Base-by-base conservation (phyloP, 208 protist species). In the Acanthamoeba quina region DNA sequence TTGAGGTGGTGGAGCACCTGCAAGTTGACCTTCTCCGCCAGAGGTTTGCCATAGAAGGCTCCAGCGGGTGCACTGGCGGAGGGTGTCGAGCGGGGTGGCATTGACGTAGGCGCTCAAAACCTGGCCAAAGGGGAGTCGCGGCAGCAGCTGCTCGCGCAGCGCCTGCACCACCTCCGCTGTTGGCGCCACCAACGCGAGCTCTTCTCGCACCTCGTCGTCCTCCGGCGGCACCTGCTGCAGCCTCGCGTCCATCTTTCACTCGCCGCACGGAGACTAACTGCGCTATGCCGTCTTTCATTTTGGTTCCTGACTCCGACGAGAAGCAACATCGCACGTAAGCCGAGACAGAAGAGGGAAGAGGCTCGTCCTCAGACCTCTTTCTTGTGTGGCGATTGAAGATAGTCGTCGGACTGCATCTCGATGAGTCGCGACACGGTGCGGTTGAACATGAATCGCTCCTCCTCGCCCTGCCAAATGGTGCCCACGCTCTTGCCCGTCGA, bases 331-430 rank as follows among this genome's bases (percentile, higher is more conserved):
- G 44, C 44, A 47, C 58, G 6, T 26, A 64, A 0, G 58, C 21
- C 3, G 21, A n/a, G 26, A 21, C 0, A 10, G 15, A 66, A 41
- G 5, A 41, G 7, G 11, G 19, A 37, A 29, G 64, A 19, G 11
- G 5, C 24, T 31, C 1, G 10, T 3, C 2, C 29, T 72, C 5
- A 86, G 5, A 49, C 52, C 47, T 86, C 78, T 24, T 86, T 86
- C 85, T 91, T 94, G 68, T 80, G 90, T 15, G 66, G 90, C 17
- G 58, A 70, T 62, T 94, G 49, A 68, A 98, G 80, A 80, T 98
- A 98, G 41, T 94, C 37, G 9, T 96, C 78, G 26, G 95, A 96
- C 89, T 97, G 95, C 96, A 98, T 97, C 83, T 98, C 97, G 19
- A 95, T 94, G 11, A 98, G 54, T 17, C 97, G 37, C 7, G 95